Evolutionary conservation across 2,329 filamentous ascomycete species (phyloP), one percentile per base, ranked within the genome.

Genomic region (Cladophialophora chaetospira): DNA sequence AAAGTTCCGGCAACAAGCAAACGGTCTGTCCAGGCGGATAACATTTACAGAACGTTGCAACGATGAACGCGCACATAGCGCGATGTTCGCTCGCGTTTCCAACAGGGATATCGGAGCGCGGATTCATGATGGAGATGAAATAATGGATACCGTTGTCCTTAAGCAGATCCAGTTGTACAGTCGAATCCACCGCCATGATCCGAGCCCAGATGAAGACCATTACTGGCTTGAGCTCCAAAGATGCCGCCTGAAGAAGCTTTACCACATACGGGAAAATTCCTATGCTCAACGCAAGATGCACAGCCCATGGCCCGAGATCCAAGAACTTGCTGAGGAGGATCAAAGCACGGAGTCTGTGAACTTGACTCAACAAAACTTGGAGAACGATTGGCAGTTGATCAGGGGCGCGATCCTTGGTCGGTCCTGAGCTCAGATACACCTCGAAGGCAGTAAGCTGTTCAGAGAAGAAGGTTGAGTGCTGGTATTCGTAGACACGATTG

Each of bases 131-230:
- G 61, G 87, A 88, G 50, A 94, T 91, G 71, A 99, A 99, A 75
- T 99, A 99, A 67, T 91, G 90, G 69, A 96, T 97, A 5, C 94
- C 94, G 67, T 92, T 96, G 70, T 99, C 94, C 73, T 97, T 97
- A 66, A 97, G 85, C 10, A 99, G 79, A 71, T 99, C 94, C 61
- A 87, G 86, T 72, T 99, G 94, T 68, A 94, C 97, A 1, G 89
- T 90, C 58, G 94, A 87, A 69, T 99, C 94, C 4, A 99, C 94
- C 5, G 94, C 94, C 63, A 99, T 84, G 40, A 99, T 91, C 46
- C 94, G 85, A 4, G 94, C 92, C 94, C 94, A 99, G 62, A 99
- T 99, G 72, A 97, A 99, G 4, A 99, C 92, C 94, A 99, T 97
- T 58, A 97, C 92, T 0, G 94, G 93, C 69, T 97, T 97, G 60